phyloP scores from a whole-genome alignment of 305 asterid genomes.

The Rubia tinctorum region DNA sequence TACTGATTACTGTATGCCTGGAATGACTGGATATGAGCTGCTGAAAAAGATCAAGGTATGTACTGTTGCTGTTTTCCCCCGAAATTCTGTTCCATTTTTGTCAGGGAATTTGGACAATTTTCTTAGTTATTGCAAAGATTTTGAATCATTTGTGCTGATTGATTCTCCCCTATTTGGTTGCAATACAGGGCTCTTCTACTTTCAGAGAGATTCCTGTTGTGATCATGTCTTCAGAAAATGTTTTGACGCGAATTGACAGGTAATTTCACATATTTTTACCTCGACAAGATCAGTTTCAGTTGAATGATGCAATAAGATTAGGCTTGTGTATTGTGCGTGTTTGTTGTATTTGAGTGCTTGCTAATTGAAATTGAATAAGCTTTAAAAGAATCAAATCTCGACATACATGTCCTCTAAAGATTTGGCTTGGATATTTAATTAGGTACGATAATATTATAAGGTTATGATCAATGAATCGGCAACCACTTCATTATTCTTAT shows the following conservation, averaged over 20 bases:
- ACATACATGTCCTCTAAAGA: slow-evolving; percentile 25
- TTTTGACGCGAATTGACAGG: slow-evolving; percentile 90
- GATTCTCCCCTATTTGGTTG: slow-evolving; percentile 16
- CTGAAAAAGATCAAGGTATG: slow-evolving; percentile 80
- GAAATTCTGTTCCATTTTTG: not conserved
- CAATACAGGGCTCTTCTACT: slow-evolving; percentile 72
- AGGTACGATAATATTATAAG: slow-evolving; percentile 1
- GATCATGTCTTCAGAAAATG: no score
- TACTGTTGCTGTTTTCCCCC: not conserved
- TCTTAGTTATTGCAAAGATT: not conserved
- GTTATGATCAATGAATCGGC: slow-evolving; percentile 36
- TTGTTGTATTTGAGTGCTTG: not conserved
- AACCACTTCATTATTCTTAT: slow-evolving; percentile 26
- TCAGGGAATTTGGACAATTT: not conserved
- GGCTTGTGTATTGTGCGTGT: not conserved
- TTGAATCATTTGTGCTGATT: slow-evolving; percentile 3
- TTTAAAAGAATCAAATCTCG: slow-evolving; percentile 25
- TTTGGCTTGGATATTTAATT: slow-evolving; percentile 19
- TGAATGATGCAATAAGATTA: not conserved
- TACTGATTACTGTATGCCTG: slow-evolving; percentile 95
- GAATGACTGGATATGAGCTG: slow-evolving; percentile 93
- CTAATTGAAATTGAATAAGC: slow-evolving; percentile 12
- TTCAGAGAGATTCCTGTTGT: slow-evolving; percentile 92
- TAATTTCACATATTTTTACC: slow-evolving; percentile 15
- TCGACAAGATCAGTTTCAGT: not conserved